phyloP scores from a whole-genome alignment of 495 filamentous ascomycete genomes.

The Penicillium cataractarum region DNA sequence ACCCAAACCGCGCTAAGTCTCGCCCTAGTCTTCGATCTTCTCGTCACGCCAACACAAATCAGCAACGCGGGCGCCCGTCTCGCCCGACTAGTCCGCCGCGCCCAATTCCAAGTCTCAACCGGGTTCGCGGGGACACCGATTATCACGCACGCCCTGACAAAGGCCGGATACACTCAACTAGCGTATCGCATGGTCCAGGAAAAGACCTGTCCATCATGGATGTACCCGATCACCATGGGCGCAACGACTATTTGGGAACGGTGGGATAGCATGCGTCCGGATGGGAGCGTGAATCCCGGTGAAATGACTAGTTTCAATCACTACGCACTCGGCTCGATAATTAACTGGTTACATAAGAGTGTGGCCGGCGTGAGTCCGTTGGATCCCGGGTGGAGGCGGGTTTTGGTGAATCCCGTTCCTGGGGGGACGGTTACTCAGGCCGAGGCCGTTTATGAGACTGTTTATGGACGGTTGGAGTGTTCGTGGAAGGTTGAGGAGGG shows the following conservation, averaged over 20 bases:
- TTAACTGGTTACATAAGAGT: constrained; percentile 35
- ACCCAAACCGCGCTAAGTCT: constrained; percentile 54
- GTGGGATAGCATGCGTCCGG: constrained; percentile 56
- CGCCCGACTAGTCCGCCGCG: constrained; percentile 29
- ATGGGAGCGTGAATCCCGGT: constrained; percentile 54
- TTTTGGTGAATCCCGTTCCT: constrained; percentile 31
- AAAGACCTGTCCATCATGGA: constrained; percentile 49
- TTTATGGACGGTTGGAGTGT: constrained; percentile 32
- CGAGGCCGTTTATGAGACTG: constrained; percentile 29
- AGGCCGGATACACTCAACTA: constrained; percentile 30
- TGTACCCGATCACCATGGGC: constrained; percentile 55
- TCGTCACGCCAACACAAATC: constrained; percentile 36
- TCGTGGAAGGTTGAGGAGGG: constrained; percentile 24
- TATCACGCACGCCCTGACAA: constrained; percentile 47
- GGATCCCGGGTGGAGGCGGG: constrained; percentile 32
- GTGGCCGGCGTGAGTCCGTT: constrained; percentile 28
- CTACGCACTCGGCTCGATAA: constrained; percentile 50
- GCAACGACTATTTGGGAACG: constrained; percentile 61
- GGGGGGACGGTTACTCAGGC: constrained; percentile 31
- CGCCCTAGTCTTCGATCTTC: constrained; percentile 50
- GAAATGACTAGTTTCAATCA: constrained; percentile 61
- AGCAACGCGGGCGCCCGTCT: constrained; percentile 38
- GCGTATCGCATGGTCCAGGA: constrained; percentile 45
- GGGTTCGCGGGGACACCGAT: constrained; percentile 60
- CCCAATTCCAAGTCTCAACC: constrained; percentile 49